phyloP scores from a whole-genome alignment of 1,284 basidiomycete species.

The Ceratobasidium sp. region DNA sequence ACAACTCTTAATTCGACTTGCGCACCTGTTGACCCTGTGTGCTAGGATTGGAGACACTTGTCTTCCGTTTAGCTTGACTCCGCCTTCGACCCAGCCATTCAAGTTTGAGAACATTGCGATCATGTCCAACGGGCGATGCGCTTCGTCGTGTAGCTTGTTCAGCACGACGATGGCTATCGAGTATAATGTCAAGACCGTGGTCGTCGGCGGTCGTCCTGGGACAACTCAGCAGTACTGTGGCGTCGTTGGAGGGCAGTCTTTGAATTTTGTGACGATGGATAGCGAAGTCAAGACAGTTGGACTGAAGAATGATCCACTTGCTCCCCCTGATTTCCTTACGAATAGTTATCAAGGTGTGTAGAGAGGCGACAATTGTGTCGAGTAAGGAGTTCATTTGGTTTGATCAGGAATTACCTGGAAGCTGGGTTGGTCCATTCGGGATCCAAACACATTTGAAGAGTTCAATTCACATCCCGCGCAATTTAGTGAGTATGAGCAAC shows the following conservation, averaged over 20 bases:
- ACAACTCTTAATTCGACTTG: too few species aligned
- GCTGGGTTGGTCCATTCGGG: slow-evolving; percentile 62
- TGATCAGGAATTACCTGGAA: slow-evolving; percentile 63
- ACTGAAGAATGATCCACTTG: slow-evolving; percentile 63
- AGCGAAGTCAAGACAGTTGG: slow-evolving; percentile 64
- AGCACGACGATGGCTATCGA: slow-evolving; percentile 67
- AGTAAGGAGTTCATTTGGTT: slow-evolving; percentile 54
- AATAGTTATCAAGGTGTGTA: slow-evolving; percentile 33
- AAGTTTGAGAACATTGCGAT: slow-evolving; percentile 32
- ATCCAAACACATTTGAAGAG: slow-evolving; percentile 49
- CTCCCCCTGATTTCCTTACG: slow-evolving; percentile 66
- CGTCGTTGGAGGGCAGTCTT: slow-evolving; percentile 66
- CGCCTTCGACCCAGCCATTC: slow-evolving; percentile 32
- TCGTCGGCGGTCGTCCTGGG: slow-evolving; percentile 61
- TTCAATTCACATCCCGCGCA: slow-evolving; percentile 30
- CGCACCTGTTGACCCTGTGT: not conserved
- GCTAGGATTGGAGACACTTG: slow-evolving; percentile 15
- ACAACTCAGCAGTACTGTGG: slow-evolving; percentile 67
- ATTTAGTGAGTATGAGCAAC: slow-evolving; percentile 6
- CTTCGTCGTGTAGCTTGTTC: slow-evolving; percentile 3
- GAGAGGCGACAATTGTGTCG: slow-evolving; percentile 52
- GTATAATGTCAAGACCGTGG: slow-evolving; percentile 63
- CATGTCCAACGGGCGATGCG: slow-evolving; percentile 31
- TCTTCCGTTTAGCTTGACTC: slow-evolving; percentile 8
- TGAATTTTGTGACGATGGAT: slow-evolving; percentile 63